These are phyloP conservation scores for Mycena crocata DNA, from an alignment of 768 basidiomycete species.

Conservation along the genomic window DNA sequence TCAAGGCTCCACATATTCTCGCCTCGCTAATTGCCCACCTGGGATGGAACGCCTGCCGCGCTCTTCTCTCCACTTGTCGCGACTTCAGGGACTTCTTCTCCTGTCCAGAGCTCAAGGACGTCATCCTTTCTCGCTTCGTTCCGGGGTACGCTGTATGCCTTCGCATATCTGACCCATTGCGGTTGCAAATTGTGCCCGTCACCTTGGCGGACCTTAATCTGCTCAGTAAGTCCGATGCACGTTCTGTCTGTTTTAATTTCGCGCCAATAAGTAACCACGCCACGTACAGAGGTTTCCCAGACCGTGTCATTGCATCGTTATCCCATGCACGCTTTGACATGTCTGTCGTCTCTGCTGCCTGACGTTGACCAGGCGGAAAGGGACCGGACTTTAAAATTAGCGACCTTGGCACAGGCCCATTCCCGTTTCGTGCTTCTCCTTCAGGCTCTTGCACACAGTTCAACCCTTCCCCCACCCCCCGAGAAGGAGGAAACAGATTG, in stretches of 20 bases:
- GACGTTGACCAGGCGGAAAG: conserved; percentile 45
- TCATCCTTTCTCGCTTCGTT: conserved; percentile 63
- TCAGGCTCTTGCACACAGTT: conserved; percentile 78
- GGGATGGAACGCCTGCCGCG: conserved; percentile 53
- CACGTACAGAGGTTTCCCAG: conserved; percentile 69
- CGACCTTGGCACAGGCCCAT: conserved; percentile 68
- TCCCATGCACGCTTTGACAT: conserved; percentile 72
- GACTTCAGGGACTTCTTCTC: conserved; percentile 45
- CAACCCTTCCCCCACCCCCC: conserved; percentile 56
- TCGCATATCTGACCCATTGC: conserved; percentile 50
- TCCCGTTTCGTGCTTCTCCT: conserved; percentile 81
- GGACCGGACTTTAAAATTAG: conserved; percentile 50
- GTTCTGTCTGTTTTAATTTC: conserved; percentile 20
- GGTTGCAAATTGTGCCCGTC: conserved; percentile 61
- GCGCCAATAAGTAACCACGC: conserved; percentile 24
- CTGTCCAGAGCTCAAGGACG: conserved; percentile 45
- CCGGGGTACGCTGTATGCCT: conserved; percentile 65
- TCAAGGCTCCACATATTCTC: conserved; percentile 36
- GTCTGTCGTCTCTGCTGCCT: conserved; percentile 55
- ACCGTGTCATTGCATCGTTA: conserved; percentile 74
- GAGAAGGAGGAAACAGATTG: conserved; percentile 57
- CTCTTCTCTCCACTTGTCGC: conserved; percentile 54
- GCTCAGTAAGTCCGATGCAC: conserved; percentile 62
- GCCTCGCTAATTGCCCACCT: conserved; percentile 45
- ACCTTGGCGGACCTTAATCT: conserved; percentile 71